These are phyloP conservation scores for Leptographium procerum DNA, from an alignment of 2,329 filamentous ascomycete genomes.

Conservation along the genomic window DNA sequence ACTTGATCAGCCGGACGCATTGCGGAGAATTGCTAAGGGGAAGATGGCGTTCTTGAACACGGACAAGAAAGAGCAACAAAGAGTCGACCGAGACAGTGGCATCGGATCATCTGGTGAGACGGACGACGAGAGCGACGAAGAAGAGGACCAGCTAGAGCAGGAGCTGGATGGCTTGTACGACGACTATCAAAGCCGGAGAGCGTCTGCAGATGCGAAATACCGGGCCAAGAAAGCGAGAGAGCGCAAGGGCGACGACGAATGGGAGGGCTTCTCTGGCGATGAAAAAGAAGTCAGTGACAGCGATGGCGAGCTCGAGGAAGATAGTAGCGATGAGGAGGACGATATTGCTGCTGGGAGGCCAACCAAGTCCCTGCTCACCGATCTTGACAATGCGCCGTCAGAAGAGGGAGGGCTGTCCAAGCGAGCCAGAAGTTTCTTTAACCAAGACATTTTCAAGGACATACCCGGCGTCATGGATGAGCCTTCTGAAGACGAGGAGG, in stretches of 20 bases:
- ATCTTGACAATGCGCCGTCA: conserved; percentile 43
- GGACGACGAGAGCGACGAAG: conserved; percentile 59
- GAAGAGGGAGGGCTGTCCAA: conserved; percentile 59
- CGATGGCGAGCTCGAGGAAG: conserved; percentile 41
- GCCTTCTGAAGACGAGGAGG: conserved; percentile 18
- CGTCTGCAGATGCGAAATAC: conserved; percentile 74
- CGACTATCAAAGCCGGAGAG: conserved; percentile 68
- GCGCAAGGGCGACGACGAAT: conserved; percentile 75
- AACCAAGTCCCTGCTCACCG: conserved; percentile 42
- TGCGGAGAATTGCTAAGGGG: conserved; percentile 59
- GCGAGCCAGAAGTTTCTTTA: conserved; percentile 80
- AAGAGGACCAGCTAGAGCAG: conserved; percentile 70
- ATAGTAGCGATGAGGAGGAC: conserved; percentile 51
- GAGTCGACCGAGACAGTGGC: conserved; percentile 50
- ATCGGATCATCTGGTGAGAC: conserved; percentile 41
- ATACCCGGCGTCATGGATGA: conserved; percentile 57
- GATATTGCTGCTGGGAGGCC: conserved; percentile 30
- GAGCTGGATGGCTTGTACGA: conserved; percentile 85
- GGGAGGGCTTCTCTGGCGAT: conserved; percentile 69
- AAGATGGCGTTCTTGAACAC: conserved; percentile 59
- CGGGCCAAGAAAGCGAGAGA: conserved; percentile 80
- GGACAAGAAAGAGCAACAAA: conserved; percentile 16
- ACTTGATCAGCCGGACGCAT: conserved; percentile 63
- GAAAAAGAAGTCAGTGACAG: conserved; percentile 44
- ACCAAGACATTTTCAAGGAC: conserved; percentile 86